phyloP scores from a whole-genome alignment of 163 green algal genomes.

The Prototheca cutis region DNA sequence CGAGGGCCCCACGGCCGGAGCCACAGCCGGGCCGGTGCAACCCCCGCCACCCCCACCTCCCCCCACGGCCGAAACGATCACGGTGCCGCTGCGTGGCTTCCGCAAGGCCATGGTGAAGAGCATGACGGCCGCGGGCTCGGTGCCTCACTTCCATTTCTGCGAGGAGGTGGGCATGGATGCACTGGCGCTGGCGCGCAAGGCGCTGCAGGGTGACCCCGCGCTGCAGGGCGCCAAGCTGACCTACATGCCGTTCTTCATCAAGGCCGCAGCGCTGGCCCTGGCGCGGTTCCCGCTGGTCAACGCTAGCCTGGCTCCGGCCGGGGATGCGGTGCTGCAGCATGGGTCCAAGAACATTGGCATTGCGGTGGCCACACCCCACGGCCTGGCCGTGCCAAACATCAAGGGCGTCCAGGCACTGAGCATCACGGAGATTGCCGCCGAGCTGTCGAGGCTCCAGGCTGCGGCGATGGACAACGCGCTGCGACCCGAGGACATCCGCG shows the following conservation, averaged over 20 bases:
- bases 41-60: not conserved
- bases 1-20: not conserved
- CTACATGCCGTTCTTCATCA: constrained; percentile 67
- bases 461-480: constrained; percentile 40
- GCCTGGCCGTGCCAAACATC: constrained; percentile 80
- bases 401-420: constrained; percentile 43
- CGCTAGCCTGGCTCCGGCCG: constrained; percentile 33
- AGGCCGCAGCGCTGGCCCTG: constrained; percentile 66
- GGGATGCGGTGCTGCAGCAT: constrained; percentile 39
- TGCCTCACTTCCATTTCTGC: constrained; percentile 79
- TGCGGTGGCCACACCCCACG: constrained; percentile 69
- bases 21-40: no score
- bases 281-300: constrained; percentile 59
- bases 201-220: constrained; percentile 15
- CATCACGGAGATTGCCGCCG: constrained; percentile 41
- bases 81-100: constrained; percentile 40
- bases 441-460: constrained; percentile 56
- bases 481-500: constrained; percentile 28
- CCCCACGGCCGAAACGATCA: not conserved
- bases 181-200: constrained; percentile 22
- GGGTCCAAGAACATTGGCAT: constrained; percentile 72
- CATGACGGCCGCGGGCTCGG: constrained; percentile 44
- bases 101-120: constrained; percentile 69
- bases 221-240: constrained; percentile 50
- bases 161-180: constrained; percentile 58